Evolutionary conservation across 2,329 filamentous ascomycete genomes (phyloP), one percentile per base, ranked within the genome.

Genomic region (Fusarium cyanostomum): DNA sequence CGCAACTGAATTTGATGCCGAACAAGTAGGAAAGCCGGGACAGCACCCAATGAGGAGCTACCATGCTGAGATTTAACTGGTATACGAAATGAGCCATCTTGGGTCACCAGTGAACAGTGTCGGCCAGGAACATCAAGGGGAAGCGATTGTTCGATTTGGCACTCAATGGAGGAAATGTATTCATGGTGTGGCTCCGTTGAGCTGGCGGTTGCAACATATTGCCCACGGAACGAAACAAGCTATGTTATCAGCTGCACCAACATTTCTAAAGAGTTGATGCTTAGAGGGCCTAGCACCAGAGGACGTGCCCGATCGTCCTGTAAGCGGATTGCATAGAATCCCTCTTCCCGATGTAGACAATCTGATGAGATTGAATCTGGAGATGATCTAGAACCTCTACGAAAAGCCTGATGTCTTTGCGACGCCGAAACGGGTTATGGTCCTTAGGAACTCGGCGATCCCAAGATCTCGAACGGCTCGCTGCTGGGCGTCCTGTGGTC

Each of bases 401-500:
- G 28, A 74, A 76, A 7, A 76, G 58, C 73, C 72, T 2, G 69
- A 53, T 1, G 54, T 64, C 44, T 75, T 76, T 18, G 72, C 55
- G 1, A 70, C 60, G 2, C 64, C 44, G 27, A 76, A 76, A 6
- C 38, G 56, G 27, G 74, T 76, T 4, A 73, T 74, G 0, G 73
- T 76, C 5, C 69, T 71, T 1, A 76, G 61, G n/a, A 71, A 62
- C 5, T 39, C 27, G 0, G 43, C 54, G 9, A 77, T 66, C 1
- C 71, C 69, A 0, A 72, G 51, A 15, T 62, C 64, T 28, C 37
- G 51, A 24, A 71, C 43, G 6, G 81, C 80, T 66, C 80, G 77
- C 59, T 79, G 72, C 51, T 84, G 81, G 2, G 79, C 76, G 66
- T 83, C 81, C 34, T 79, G 74, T 0, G 79, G 81, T 0, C 81